These are phyloP conservation scores for Leishmania turanica DNA, from an alignment of 208 protist genomes.

Conservation along the genomic window DNA sequence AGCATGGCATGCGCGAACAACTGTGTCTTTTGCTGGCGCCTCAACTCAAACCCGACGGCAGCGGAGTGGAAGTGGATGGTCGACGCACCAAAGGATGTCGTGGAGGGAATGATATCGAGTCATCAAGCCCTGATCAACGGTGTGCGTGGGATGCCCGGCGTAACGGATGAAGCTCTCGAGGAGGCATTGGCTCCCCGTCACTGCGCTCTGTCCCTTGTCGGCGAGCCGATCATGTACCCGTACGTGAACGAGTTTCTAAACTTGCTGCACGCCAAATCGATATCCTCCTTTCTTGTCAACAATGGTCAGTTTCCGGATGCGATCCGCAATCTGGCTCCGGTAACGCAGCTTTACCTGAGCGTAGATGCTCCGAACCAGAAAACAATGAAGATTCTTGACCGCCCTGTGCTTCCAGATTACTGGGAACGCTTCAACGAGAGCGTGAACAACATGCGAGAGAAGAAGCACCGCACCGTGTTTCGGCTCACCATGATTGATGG, in stretches of 20 bases:
- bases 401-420: conserved; percentile 93
- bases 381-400: conserved; percentile 91
- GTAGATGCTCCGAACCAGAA: conserved; percentile 92
- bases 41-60: conserved; percentile 95
- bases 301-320: conserved; percentile 93
- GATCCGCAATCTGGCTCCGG: conserved; percentile 57
- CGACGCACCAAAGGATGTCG: conserved; percentile 88
- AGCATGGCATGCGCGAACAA: conserved; percentile 96
- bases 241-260: conserved; percentile 93
- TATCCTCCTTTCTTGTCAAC: conserved; percentile 95
- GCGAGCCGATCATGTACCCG: conserved; percentile 96
- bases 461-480: conserved; percentile 95
- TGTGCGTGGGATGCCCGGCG: conserved; percentile 90
- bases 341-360: conserved; percentile 96
- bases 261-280: conserved; percentile 71
- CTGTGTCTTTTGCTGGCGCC: conserved; percentile 96
- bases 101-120: conserved; percentile 83
- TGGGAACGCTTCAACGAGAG: conserved; percentile 95
- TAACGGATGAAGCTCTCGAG: conserved; percentile 72
- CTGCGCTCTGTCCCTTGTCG: conserved; percentile 95
- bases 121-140: conserved; percentile 84
- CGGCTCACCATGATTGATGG: conserved; percentile 96
- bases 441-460: conserved; percentile 86
- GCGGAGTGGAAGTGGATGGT: conserved; percentile 93
- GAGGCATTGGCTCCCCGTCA: conserved; percentile 90